Evolutionary conservation across 192 early-diverging fungal species (phyloP), one percentile per base, ranked within the genome.

Genomic region (Lunasporangiospora selenospora): DNA sequence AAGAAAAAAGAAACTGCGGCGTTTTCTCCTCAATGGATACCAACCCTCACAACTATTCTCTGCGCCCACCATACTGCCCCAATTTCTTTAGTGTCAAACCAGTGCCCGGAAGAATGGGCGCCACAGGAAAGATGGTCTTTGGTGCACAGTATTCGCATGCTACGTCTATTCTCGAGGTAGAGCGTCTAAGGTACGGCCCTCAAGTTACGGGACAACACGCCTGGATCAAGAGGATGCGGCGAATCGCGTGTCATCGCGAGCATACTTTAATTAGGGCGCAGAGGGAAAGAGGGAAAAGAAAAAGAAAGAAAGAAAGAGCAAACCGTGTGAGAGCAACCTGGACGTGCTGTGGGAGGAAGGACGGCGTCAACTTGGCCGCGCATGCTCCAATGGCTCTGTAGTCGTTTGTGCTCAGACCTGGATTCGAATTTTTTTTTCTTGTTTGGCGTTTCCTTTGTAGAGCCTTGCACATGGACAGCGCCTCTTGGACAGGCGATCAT

Each of bases 101-200:
- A 40, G 73, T 73, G 16, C 60, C 61, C 16, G 73, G 76, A 3
- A 83, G 65, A n/a, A 69, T 64, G 11, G 77, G 73, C 1, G 70
- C 64, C 9, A 71, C 75, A 54, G 58, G 67, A 9, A 67, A 76
- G 6, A 57, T 77, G 43, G 63, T 80, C 4, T 66, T 79, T 56
- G 80, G 78, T 30, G 78, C 70, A 15, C 75, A 81, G 37, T 81
- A 87, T 45, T 76, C 79, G 26, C 83, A 78, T 57, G 73, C 67
- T 3, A 79, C 65, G 27, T 37, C 80, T 15, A 37, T 84, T 6
- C 43, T 65, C 31, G 64, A 66, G 32, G 52, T 76, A 10, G 66
- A 66, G n/a, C 62, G 70, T 39, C 44, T 61, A 7, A 57, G 65
- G 61, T 63, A 67, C 69, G 39, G 33, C 33, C 18, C 29, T 49